A percentile compares a stretch with the other conserved stretches of the same genome.
phyloP scores from a whole-genome alignment of 1,284 basidiomycete genomes.

The Pisolithus thermaeus region DNA sequence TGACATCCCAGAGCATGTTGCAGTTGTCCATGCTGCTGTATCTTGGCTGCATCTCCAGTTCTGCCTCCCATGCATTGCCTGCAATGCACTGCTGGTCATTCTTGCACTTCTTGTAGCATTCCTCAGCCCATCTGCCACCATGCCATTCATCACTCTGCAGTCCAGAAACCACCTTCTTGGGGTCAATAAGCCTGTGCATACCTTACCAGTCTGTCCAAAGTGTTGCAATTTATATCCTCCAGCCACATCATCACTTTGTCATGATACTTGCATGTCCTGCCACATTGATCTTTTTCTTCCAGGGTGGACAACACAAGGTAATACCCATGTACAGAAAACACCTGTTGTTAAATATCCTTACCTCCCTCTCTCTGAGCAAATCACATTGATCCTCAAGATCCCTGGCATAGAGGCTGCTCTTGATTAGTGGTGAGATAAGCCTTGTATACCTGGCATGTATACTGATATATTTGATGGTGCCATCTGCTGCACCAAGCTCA shows the following conservation, averaged over 20 bases:
- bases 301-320: background rate
- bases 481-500: conserved; percentile 1
- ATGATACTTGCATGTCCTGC: conserved; percentile 1
- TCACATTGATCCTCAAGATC: background rate
- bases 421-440: background rate
- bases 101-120: background rate
- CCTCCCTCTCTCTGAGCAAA: conserved; percentile 2
- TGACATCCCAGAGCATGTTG: background rate
- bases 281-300: conserved; percentile 1
- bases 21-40: background rate
- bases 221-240: conserved; percentile 1
- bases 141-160: conserved; percentile 2
- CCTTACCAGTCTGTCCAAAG: conserved; percentile 1
- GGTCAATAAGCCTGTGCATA: background rate
- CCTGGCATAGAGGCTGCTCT: background rate
- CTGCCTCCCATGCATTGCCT: no score
- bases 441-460: background rate
- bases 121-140: background rate
- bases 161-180: background rate
- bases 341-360: conserved; percentile 7
- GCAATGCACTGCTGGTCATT: background rate
- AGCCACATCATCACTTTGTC: background rate
- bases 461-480: conserved; percentile 5
- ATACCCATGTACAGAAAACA: background rate
- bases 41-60: conserved; percentile 6